These are phyloP conservation scores for Chrysanthemum makinoi DNA, from an alignment of 129 eudicot genomes.

Conservation along the genomic window DNA sequence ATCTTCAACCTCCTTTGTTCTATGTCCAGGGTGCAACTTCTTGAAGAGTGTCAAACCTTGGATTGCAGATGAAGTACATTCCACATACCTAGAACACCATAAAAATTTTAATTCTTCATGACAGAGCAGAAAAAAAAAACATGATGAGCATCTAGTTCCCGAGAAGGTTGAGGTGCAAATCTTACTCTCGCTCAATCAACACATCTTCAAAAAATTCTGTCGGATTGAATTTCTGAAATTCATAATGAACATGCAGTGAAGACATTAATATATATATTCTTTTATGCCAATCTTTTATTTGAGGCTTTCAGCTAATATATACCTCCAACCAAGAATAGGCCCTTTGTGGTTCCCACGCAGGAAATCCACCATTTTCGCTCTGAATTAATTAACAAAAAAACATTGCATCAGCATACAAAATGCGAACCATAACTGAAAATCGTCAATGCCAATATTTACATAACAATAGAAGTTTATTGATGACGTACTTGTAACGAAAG, in stretches of 20 bases:
- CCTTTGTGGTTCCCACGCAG: conserved; percentile 79
- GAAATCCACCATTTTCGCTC: conserved; percentile 73
- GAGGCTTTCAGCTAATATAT: not conserved
- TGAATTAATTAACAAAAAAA: conserved; percentile 12
- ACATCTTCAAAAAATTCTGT: conserved; percentile 59
- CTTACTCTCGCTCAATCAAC: conserved; percentile 70
- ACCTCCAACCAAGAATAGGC: conserved; percentile 80
- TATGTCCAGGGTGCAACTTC: conserved; percentile 46
- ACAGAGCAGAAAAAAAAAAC: not conserved
- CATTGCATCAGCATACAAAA: not conserved
- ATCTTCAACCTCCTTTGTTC: conserved; percentile 50
- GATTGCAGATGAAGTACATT: conserved; percentile 57
- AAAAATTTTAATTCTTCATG: not conserved
- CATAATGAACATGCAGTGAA: not conserved
- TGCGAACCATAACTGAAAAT: not conserved
- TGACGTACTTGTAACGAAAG: conserved; percentile 58
- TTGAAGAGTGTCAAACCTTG: conserved; percentile 51
- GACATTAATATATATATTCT: not conserved
- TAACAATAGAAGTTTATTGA: not conserved
- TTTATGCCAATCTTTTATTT: not conserved
- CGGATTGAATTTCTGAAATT: conserved; percentile 54
- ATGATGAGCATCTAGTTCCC: not conserved
- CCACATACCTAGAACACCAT: conserved; percentile 52
- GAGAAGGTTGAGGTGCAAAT: not conserved
- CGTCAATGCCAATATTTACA: not conserved